Evolutionary conservation across 371 early-diverging fungal genomes (phyloP).

Genomic region (Dinochytrium kinnereticum): DNA sequence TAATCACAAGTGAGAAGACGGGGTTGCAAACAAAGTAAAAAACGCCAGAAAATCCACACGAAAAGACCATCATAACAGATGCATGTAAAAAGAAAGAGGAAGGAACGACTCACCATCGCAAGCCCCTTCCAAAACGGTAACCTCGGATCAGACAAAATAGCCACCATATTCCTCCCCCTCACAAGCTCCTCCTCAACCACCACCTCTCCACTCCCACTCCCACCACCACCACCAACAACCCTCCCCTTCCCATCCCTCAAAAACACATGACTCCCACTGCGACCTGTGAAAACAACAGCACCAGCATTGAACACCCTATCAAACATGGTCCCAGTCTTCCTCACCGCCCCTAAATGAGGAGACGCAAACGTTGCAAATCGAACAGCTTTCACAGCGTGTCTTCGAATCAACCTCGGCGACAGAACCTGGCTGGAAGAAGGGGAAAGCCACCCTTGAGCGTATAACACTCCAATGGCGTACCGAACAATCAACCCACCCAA

Average conservation of each 20-base stretch:
- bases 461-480: conserved; percentile 72
- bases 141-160: conserved; percentile 69
- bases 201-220: background rate
- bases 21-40: no score
- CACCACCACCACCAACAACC: background rate
- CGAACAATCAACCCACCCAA: conserved; percentile 79
- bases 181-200: conserved; percentile 4
- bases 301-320: conserved; percentile 59
- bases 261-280: conserved; percentile 44
- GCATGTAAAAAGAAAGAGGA: background rate
- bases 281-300: conserved; percentile 25
- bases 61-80: background rate
- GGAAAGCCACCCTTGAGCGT: conserved; percentile 58
- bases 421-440: background rate
- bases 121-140: conserved; percentile 60
- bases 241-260: conserved; percentile 31
- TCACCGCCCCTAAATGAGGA: conserved; percentile 73
- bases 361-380: conserved; percentile 75
- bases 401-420: background rate
- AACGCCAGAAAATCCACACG: no score
- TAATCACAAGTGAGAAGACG: no score
- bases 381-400: conserved; percentile 28
- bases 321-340: conserved; percentile 14
- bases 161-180: conserved; percentile 55
- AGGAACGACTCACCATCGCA: conserved; percentile 1